Evolutionary conservation across 257 asterid species (phyloP).

Genomic region (Vinca minor): DNA sequence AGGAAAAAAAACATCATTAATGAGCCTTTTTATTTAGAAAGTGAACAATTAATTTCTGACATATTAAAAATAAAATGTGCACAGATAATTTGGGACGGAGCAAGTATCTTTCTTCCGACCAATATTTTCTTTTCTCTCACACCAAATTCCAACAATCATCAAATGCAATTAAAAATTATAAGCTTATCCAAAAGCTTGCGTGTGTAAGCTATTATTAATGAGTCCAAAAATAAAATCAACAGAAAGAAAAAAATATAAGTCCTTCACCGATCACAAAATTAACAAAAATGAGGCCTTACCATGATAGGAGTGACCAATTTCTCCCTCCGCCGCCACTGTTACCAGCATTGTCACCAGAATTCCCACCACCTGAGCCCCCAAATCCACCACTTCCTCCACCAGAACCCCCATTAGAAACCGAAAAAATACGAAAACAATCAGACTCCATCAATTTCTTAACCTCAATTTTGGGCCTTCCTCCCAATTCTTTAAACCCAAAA

Average conservation of each 20-base stretch:
- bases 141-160: background rate
- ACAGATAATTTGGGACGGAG: no score
- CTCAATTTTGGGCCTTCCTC: conserved; percentile 20
- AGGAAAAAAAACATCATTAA: no score
- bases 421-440: conserved; percentile 35
- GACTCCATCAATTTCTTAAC: conserved; percentile 17
- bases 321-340: conserved; percentile 31
- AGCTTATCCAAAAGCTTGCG: background rate
- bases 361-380: conserved; percentile 51
- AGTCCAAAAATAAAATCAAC: background rate
- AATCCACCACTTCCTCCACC: conserved; percentile 39
- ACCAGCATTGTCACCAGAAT: conserved; percentile 38
- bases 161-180: background rate
- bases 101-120: background rate
- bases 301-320: conserved; percentile 53
- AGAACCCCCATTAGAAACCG: conserved; percentile 42
- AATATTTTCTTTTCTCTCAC: background rate
- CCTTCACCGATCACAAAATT: background rate
- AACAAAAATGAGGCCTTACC: conserved; percentile 34
- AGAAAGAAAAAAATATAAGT: background rate
- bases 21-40: no score
- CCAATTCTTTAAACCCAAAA: conserved; percentile 23
- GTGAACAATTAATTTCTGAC: no score
- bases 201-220: background rate
- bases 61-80: no score